Evolutionary conservation across 2,329 filamentous ascomycete genomes (phyloP).

Genomic region (Xylaria hypoxylon): DNA sequence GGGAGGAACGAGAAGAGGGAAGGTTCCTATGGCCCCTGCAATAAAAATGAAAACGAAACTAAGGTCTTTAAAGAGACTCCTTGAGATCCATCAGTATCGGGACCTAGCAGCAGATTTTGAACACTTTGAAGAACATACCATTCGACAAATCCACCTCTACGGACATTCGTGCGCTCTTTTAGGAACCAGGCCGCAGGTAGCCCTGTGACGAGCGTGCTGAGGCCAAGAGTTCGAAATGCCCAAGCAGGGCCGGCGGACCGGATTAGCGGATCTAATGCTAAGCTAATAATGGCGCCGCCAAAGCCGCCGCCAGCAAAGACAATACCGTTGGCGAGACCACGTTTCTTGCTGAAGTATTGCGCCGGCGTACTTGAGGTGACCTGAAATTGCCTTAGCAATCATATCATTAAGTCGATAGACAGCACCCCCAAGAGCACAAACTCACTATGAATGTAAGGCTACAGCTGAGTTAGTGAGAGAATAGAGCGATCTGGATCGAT

Average conservation of each 20-base stretch:
- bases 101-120: not conserved
- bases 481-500: not conserved
- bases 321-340: constrained; percentile 67
- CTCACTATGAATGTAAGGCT: constrained; percentile 39
- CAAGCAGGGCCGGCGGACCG: constrained; percentile 54
- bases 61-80: constrained; percentile 58
- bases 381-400: constrained; percentile 40
- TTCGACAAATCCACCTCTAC: constrained; percentile 55
- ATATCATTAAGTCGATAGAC: not conserved
- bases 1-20: constrained; percentile 63
- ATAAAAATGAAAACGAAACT: constrained; percentile 60
- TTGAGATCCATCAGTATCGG: constrained; percentile 35
- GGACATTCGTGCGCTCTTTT: constrained; percentile 55
- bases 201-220: constrained; percentile 58
- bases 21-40: constrained; percentile 61
- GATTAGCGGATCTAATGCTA: constrained; percentile 62
- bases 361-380: constrained; percentile 62
- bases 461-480: constrained; percentile 14
- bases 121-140: constrained; percentile 49
- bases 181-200: constrained; percentile 60
- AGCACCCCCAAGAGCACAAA: not conserved
- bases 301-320: constrained; percentile 66
- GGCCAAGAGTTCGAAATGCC: constrained; percentile 58
- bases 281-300: constrained; percentile 65
- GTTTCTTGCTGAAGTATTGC: constrained; percentile 66